Evolutionary conservation across 495 filamentous ascomycete species (phyloP).

Genomic region (Aspergillus affinis): DNA sequence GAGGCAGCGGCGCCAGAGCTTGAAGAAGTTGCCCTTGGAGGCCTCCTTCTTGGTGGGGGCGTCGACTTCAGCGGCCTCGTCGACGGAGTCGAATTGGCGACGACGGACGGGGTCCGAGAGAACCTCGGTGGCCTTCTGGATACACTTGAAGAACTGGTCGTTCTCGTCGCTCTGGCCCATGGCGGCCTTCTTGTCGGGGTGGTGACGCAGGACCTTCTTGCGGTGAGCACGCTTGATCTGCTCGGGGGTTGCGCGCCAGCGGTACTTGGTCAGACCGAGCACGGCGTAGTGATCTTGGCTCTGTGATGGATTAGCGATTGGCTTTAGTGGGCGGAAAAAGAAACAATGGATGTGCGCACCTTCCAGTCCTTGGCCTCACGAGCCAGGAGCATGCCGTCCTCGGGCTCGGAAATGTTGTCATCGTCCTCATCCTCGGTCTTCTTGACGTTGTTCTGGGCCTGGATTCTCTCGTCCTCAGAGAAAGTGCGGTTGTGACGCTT

Average conservation of each 20-base stretch:
- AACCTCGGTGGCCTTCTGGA: conserved; percentile 95
- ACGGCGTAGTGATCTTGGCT: conserved; percentile 97
- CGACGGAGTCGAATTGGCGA: conserved; percentile 94
- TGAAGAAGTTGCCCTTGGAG: conserved; percentile 87
- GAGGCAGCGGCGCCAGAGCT: conserved; percentile 85
- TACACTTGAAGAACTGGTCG: conserved; percentile 99
- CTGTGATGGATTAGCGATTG: conserved; percentile 43
- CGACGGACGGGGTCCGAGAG: conserved; percentile 89
- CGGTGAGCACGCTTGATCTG: conserved; percentile 98
- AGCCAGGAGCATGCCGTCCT: conserved; percentile 85
- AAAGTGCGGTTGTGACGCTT: conserved; percentile 95
- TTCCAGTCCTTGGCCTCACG: conserved; percentile 99
- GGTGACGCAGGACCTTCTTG: conserved; percentile 98
- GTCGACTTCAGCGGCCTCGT: conserved; percentile 88
- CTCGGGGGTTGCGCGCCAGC: conserved; percentile 87
- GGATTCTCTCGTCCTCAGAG: conserved; percentile 96
- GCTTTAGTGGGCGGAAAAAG: background rate
- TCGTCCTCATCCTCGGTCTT: conserved; percentile 91
- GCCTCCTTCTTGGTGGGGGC: conserved; percentile 87
- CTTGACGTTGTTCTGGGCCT: conserved; percentile 90
- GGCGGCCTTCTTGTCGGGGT: conserved; percentile 98
- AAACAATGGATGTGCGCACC: conserved; percentile 48
- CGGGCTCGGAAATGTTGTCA: conserved; percentile 86
- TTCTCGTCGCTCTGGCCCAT: conserved; percentile 77
- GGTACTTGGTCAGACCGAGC: conserved; percentile 87